phyloP scores from a whole-genome alignment of 192 early-diverging fungal genomes.

The Chytriomyces sp. region DNA sequence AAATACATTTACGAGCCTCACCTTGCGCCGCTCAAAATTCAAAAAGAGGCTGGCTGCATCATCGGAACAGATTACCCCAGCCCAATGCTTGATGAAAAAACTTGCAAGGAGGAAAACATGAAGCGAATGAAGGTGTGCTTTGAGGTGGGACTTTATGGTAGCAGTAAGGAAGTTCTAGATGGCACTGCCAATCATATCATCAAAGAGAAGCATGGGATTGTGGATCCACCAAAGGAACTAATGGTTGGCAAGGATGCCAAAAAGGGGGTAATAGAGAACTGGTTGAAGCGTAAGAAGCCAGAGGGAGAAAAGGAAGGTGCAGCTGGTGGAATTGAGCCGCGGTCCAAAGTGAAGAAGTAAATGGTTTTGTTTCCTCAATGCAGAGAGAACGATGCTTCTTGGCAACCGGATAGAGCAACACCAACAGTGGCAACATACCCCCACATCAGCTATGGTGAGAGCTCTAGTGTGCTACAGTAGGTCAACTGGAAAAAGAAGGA shows the following conservation, averaged over 20 bases:
- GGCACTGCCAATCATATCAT: not conserved
- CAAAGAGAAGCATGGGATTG: not conserved
- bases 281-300: no score
- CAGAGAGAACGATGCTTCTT: no score
- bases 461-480: no score
- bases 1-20: conserved; percentile 32
- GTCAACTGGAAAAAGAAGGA: no score
- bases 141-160: not conserved
- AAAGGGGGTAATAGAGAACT: not conserved
- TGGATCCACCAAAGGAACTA: not conserved
- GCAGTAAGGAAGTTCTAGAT: not conserved
- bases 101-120: conserved; percentile 14
- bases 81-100: conserved; percentile 24
- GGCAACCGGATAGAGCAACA: no score
- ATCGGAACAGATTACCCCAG: conserved; percentile 31
- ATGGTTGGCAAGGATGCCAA: not conserved
- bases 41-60: conserved; percentile 27
- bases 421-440: no score
- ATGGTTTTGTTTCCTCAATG: no score
- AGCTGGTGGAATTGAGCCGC: no score
- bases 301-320: no score
- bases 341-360: no score
- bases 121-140: conserved; percentile 21
- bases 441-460: no score
- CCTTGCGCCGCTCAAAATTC: conserved; percentile 12